phyloP scores from a whole-genome alignment of 352 stramenopile species.

The Plasmopara viticola region DNA sequence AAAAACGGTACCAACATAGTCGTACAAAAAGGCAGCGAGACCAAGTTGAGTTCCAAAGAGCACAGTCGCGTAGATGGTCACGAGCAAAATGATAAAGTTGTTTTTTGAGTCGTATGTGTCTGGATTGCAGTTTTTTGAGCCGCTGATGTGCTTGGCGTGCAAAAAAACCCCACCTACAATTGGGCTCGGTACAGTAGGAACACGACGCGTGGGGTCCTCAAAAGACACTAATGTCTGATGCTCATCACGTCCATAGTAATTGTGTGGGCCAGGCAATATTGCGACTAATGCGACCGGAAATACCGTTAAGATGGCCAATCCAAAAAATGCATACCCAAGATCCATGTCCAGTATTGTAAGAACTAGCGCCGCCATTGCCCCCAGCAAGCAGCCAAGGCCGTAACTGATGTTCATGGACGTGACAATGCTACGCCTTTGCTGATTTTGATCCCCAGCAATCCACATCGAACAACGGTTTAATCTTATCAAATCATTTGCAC shows the following conservation, averaged over 20 bases:
- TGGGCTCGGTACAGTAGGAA: conserved; percentile 72
- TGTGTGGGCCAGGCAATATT: conserved; percentile 32
- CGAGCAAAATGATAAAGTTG: conserved; percentile 80
- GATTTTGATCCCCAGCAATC: conserved; percentile 61
- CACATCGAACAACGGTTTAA: conserved; percentile 65
- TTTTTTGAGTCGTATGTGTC: conserved; percentile 79
- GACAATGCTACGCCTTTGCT: conserved; percentile 59
- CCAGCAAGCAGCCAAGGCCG: conserved; percentile 52
- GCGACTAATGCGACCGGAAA: conserved; percentile 41
- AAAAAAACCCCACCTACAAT: conserved; percentile 81
- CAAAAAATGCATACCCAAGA: conserved; percentile 54
- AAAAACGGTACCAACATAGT: conserved; percentile 68
- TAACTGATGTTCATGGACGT: conserved; percentile 73
- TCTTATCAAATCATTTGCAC: conserved; percentile 17
- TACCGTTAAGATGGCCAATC: conserved; percentile 34
- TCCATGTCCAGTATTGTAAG: conserved; percentile 44
- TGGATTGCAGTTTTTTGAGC: conserved; percentile 67
- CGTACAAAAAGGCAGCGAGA: conserved; percentile 72
- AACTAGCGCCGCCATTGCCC: conserved; percentile 40
- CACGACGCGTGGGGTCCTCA: conserved; percentile 63
- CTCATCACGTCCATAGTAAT: conserved; percentile 45
- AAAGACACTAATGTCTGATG: conserved; percentile 58
- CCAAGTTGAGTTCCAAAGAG: conserved; percentile 74
- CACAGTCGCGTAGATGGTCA: conserved; percentile 74
- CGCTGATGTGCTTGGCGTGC: conserved; percentile 66